Evolutionary conservation across 2,329 filamentous ascomycete genomes (phyloP).

Genomic region (Graphilbum fragrans): DNA sequence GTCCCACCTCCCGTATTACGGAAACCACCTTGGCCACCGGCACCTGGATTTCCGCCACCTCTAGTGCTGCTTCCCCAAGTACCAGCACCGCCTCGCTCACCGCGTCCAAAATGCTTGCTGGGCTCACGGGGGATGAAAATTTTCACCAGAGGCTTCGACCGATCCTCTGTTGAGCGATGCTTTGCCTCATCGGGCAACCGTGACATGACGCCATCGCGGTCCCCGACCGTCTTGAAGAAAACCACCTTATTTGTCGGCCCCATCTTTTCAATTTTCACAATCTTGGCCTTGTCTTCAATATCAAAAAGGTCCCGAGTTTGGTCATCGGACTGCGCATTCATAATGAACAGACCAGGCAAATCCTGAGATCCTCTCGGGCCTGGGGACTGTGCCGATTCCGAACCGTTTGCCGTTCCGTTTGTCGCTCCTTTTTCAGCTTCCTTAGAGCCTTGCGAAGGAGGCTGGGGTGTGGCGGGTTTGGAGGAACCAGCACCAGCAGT

Average conservation of each 20-base stretch:
- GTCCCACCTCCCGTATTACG: conserved; percentile 72
- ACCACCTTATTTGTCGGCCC: conserved; percentile 73
- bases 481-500: conserved; percentile 17
- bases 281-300: conserved; percentile 73
- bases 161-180: conserved; percentile 57
- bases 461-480: conserved; percentile 36
- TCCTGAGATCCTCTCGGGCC: conserved; percentile 50
- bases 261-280: conserved; percentile 67
- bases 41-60: conserved; percentile 41
- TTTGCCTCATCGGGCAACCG: conserved; percentile 66
- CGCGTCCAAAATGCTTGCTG: conserved; percentile 31
- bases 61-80: conserved; percentile 56
- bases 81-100: conserved; percentile 50
- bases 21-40: conserved; percentile 55
- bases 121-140: conserved; percentile 52
- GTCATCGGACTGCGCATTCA: conserved; percentile 73
- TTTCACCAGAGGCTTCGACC: conserved; percentile 71
- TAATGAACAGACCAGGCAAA: conserved; percentile 80
- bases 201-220: conserved; percentile 68
- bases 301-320: conserved; percentile 71
- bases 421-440: conserved; percentile 44
- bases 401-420: conserved; percentile 40
- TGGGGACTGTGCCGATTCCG: conserved; percentile 43
- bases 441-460: conserved; percentile 33
- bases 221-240: conserved; percentile 67